A percentile compares a stretch with the other conserved stretches of the same genome.
Evolutionary conservation across 2,329 filamentous ascomycete genomes (phyloP).

Genomic region (Stagonosporopsis vannaccii): DNA sequence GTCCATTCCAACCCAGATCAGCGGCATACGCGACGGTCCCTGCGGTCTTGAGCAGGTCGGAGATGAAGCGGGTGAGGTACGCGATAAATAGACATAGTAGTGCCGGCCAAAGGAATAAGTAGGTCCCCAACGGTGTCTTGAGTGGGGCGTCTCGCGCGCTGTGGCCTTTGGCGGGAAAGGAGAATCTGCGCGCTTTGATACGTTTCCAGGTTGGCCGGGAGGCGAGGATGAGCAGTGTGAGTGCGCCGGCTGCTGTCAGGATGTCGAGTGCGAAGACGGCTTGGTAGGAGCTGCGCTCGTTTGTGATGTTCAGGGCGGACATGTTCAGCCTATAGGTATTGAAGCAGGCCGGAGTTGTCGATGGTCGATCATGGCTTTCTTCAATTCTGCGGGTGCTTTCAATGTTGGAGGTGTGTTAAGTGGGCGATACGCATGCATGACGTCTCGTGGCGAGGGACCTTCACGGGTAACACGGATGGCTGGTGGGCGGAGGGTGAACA

Average conservation of each 20-base stretch:
- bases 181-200: not conserved
- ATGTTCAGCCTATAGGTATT: not conserved
- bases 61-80: not conserved
- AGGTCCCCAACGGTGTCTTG: not conserved
- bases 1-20: not conserved
- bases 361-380: not conserved
- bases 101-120: not conserved
- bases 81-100: not conserved
- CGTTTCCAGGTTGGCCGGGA: not conserved
- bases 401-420: not conserved
- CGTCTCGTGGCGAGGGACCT: not conserved
- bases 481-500: not conserved
- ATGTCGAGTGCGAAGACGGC: not conserved
- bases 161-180: not conserved
- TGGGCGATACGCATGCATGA: not conserved
- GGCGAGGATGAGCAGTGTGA: not conserved
- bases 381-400: not conserved
- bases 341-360: not conserved
- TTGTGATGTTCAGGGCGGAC: not conserved
- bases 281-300: not conserved
- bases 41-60: not conserved
- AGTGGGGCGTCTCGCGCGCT: not conserved
- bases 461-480: not conserved
- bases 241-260: not conserved
- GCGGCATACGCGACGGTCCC: not conserved